Evolutionary conservation across 1,284 basidiomycete genomes (phyloP), one percentile per base, ranked within the genome.

Genomic region (Tylopilus sp.): DNA sequence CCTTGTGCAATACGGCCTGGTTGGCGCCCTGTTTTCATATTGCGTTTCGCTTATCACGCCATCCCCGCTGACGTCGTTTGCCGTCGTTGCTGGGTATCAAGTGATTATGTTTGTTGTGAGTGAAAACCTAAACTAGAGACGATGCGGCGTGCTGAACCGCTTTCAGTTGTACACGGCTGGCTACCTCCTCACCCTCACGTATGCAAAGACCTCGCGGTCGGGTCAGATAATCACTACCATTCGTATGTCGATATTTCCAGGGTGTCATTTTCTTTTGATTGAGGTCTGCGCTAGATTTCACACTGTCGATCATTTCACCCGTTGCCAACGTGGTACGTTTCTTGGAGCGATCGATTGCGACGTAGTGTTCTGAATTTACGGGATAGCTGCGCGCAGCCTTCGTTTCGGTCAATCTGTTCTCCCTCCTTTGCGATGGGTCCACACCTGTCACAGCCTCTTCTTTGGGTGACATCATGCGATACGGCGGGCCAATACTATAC

Each of bases 391-490:
- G 88, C 38, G 82, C 87, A 0, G 78, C 79, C 1, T 74, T 90
- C 28, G 77, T 92, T 12, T 85, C 85, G 0, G 74, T 89, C 59
- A 91, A 92, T 62, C 65, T 89, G 2, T 92, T 91, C 65, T 84
- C 81, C 6, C 70, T 91, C 15, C 78, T 89, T 1, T 91, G 89
- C 59, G 69, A 83, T 52, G 83, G 83, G 8, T 66, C 72, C 1
- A 71, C 72, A 8, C 68, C 72, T 1, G 73, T 81, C 30, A 76
- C 76, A 0, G 56, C 74, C 0, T 62, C 72, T 1, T 74, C 77
- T 1, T 68, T 81, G 48, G 77, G 78, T 7, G 58, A 66, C 41
- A 81, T 92, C 47, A 69, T 70, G 52, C 74, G 78, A 53, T 89
- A 77, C 53, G 89, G 89, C 4, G 86, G 84, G 2, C 89, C 89